Percentiles rank a stretch among this genome's conserved stretches.
Evolutionary conservation across 345 rosid genomes (phyloP).

Genomic region (Triadica sebifera): DNA sequence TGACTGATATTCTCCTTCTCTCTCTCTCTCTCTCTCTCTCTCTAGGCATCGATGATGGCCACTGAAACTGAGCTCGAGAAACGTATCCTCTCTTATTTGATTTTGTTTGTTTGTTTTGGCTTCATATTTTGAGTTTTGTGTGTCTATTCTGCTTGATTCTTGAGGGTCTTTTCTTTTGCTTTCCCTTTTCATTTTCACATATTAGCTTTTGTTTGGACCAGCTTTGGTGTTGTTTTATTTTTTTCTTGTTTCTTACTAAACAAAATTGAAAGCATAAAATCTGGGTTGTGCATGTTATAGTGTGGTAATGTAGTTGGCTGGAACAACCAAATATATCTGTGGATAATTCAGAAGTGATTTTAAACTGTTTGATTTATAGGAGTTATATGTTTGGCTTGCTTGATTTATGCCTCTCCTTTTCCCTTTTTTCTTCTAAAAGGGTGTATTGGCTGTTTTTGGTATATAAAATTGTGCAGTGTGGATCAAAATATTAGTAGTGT

Average conservation of each 20-base stretch:
- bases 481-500: not conserved
- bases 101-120: not conserved
- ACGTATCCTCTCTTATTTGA: slow-evolving; percentile 17
- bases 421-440: not conserved
- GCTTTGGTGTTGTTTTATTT: not conserved
- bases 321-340: not conserved
- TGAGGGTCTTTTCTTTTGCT: not conserved
- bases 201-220: not conserved
- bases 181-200: not conserved
- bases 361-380: not conserved
- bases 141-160: not conserved
- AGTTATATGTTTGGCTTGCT: not conserved
- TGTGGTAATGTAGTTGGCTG: not conserved
- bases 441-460: not conserved
- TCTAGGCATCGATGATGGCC: slow-evolving; percentile 32
- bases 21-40: not conserved
- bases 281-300: not conserved
- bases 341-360: not conserved
- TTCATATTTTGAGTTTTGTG: not conserved
- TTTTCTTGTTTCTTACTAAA: not conserved
- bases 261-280: not conserved
- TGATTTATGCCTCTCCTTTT: not conserved
- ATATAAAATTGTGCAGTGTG: not conserved
- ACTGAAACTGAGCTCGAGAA: slow-evolving; percentile 23
- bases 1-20: not conserved